Conservation (phyloP, 768 basidiomycete species). For the Collybiopsis luxurians region DNA sequence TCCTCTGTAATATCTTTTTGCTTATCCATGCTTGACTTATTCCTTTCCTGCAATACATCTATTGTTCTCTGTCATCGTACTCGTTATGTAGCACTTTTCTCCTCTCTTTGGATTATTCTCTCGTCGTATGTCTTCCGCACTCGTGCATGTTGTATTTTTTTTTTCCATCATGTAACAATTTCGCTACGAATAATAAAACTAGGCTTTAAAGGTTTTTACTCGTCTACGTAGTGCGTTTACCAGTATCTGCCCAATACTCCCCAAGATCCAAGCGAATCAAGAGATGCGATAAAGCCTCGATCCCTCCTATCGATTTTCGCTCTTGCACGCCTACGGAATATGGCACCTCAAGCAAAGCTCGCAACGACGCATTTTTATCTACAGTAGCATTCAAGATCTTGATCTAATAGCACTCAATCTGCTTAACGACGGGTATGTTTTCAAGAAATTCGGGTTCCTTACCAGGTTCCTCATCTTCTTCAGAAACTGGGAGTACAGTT, state of each 20-base stretch:
- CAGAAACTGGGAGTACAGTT: conserved; percentile 52
- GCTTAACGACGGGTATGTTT: neutral
- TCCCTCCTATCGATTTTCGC: conserved; percentile 41
- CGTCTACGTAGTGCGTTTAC: no score
- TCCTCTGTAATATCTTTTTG: neutral
- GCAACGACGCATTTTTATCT: conserved; percentile 43
- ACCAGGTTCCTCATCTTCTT: conserved; percentile 59
- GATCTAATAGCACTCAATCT: conserved; percentile 34
- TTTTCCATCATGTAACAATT: neutral
- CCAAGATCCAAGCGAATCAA: conserved; percentile 51
- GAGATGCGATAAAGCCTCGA: conserved; percentile 53
- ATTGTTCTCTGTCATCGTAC: neutral
- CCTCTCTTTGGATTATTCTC: neutral
- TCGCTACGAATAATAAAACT: neutral
- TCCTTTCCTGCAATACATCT: neutral
- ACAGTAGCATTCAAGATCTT: conserved; percentile 52
- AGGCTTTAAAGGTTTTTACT: no score
- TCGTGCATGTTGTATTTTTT: neutral
- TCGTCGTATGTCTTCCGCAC: neutral
- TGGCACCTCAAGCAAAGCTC: neutral
- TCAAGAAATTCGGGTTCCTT: conserved; percentile 20
- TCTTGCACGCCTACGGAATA: conserved; percentile 2
- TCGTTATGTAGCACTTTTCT: neutral
- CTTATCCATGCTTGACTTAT: conserved; percentile 1
- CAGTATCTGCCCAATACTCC: conserved; percentile 54